A percentile compares a stretch with the other conserved stretches of the same genome.
Conservation (phyloP, 2,329 filamentous ascomycete species). For the Nigrograna mackinnonii region DNA sequence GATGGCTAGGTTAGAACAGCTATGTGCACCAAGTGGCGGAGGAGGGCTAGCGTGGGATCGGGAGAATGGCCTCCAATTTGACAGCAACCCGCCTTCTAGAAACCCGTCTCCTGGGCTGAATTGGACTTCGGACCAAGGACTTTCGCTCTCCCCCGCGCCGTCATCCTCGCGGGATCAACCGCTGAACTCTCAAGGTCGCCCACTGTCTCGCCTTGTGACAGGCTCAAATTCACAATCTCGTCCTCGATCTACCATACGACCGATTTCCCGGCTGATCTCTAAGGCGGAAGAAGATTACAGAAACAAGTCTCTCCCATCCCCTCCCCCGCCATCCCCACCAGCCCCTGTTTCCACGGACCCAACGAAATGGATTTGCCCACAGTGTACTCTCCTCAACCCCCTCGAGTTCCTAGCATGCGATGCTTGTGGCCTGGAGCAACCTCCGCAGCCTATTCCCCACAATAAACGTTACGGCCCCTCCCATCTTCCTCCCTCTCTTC, state of each 20-base stretch:
- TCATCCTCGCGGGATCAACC: constrained; percentile 3
- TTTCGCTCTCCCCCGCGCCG: constrained; percentile 36
- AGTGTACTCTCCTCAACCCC: constrained; percentile 66
- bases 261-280: constrained; percentile 27
- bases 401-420: constrained; percentile 63
- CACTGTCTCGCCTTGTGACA: constrained; percentile 37
- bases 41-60: constrained; percentile 42
- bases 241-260: constrained; percentile 12
- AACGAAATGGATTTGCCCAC: constrained; percentile 60
- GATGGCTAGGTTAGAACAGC: constrained; percentile 52
- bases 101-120: constrained; percentile 51
- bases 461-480: constrained; percentile 31
- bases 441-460: constrained; percentile 43
- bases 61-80: constrained; percentile 38
- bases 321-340: constrained; percentile 22
- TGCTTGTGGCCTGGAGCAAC: constrained; percentile 61
- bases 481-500: constrained; percentile 25
- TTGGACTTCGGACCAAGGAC: constrained; percentile 37
- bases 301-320: constrained; percentile 21
- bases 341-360: constrained; percentile 27
- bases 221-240: constrained; percentile 16
- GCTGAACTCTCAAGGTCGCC: constrained; percentile 15
- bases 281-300: constrained; percentile 27
- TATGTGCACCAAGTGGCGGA: constrained; percentile 41
- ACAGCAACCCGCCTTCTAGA: constrained; percentile 47